Base-by-base conservation (phyloP, 345 rosid genomes). In the Gossypium australe region DNA sequence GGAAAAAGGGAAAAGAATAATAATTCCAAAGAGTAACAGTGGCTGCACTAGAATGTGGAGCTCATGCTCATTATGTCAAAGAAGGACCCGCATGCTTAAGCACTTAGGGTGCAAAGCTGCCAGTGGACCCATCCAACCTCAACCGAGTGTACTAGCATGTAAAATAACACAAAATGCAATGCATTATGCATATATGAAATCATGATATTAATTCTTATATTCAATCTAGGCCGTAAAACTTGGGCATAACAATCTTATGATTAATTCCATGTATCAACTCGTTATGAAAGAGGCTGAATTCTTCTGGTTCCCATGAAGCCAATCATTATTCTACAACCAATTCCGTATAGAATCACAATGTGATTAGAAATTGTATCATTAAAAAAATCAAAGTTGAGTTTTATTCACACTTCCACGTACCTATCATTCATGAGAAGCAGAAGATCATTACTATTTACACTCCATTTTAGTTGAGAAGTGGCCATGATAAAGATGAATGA, bases 31-130 rank as follows among this genome's bases (percentile, higher is more conserved):
- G 68, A 57, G 74, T 34, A 82, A 84, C 75, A 86, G 88, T 85
- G 71, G 57, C 78, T 80, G 89, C 95, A 89, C 90, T 84, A 84
- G 80, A 74, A 80, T 85, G 88, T 82, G 94, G 89, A 87, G 77
- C 79, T 81, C 78, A 77, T 55, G 84, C 81, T 80, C 84, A 86
- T 82, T 78, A 76, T 87, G 85, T 85, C 81, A 78, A 66, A 75
- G 84, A 97, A 85, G 84, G 98, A 85, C 74, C 91, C 92, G 14
- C 91, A 76, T 68, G 81, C 53, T 49, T 61, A 76, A 52, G 90
- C 94, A 93, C 85, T 87, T 47, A 70, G 90, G 89, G 84, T 66
- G 88, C 95, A 85, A 66, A 85, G 76, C 64, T 79, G 80, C 82
- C 81, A 80, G 81, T 83, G 79, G 87, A 80, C 82, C 83, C 81